Percentiles rank a stretch among this genome's conserved stretches.
These are phyloP conservation scores for Brasilioporus rufonigricans DNA, from an alignment of 768 basidiomycete species.

Conservation along the genomic window DNA sequence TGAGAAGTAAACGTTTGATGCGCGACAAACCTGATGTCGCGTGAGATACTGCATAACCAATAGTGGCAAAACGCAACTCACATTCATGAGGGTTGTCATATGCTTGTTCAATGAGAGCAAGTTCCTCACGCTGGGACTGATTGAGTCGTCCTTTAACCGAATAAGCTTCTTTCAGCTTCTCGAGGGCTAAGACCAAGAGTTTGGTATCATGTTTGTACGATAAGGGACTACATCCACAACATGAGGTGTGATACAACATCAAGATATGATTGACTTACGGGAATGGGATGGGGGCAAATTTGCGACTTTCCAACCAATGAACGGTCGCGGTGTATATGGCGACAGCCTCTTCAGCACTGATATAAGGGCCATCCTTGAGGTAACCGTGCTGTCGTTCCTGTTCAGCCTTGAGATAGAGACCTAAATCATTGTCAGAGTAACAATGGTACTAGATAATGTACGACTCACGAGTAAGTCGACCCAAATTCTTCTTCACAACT, in stretches of 20 bases:
- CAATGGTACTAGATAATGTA: not conserved
- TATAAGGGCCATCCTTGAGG: slow-evolving; percentile 98
- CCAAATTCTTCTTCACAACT: slow-evolving; percentile 98
- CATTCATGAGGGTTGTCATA: slow-evolving; percentile 99
- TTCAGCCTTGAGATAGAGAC: slow-evolving; percentile 96
- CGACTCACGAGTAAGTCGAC: slow-evolving; percentile 85
- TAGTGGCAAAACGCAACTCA: slow-evolving; percentile 27
- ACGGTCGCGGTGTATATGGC: slow-evolving; percentile 98
- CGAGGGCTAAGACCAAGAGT: slow-evolving; percentile 90
- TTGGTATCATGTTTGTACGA: slow-evolving; percentile 99
- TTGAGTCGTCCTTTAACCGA: slow-evolving; percentile 97
- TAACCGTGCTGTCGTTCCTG: slow-evolving; percentile 99
- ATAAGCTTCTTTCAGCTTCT: slow-evolving; percentile 99
- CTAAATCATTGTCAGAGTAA: slow-evolving; percentile 32
- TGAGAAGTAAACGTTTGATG: slow-evolving; percentile 94
- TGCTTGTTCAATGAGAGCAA: slow-evolving; percentile 97
- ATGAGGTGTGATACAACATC: slow-evolving; percentile 2
- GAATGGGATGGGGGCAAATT: slow-evolving; percentile 99
- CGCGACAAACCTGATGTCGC: slow-evolving; percentile 70
- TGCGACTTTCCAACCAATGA: slow-evolving; percentile 97
- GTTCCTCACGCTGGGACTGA: slow-evolving; percentile 96
- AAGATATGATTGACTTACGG: slow-evolving; percentile 50
- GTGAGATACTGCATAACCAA: slow-evolving; percentile 2
- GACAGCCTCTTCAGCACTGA: slow-evolving; percentile 97
- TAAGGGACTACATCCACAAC: slow-evolving; percentile 56